Conservation (phyloP, 257 asterid species). For the Jacaranda mimosifolia region DNA sequence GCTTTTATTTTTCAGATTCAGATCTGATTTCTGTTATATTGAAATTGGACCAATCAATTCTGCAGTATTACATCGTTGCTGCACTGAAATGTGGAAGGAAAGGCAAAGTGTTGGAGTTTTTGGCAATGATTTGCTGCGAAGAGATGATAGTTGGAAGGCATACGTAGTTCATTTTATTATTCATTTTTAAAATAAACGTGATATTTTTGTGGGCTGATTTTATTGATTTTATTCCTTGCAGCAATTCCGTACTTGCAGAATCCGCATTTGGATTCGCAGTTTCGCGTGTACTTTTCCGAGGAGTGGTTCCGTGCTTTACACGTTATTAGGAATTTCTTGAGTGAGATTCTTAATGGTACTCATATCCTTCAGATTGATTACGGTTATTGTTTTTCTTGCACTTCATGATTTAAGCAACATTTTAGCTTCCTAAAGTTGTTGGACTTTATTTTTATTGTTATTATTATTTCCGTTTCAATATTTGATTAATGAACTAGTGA, state of each 20-base stretch:
- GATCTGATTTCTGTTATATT: constrained; percentile 50
- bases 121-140: constrained; percentile 74
- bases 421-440: constrained; percentile 3
- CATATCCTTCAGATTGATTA: constrained; percentile 77
- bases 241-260: too few relatives aligned
- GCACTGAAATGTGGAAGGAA: constrained; percentile 74
- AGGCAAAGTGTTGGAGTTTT: constrained; percentile 67
- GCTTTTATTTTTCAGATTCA: constrained; percentile 69
- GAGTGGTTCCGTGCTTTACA: constrained; percentile 88
- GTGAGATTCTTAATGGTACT: constrained; percentile 80
- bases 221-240: too few relatives aligned
- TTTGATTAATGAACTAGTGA: too few relatives aligned
- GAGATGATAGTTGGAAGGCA: constrained; percentile 88
- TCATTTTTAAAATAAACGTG: background rate
- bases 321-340: constrained; percentile 80
- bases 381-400: constrained; percentile 30
- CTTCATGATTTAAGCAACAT: constrained; percentile 3
- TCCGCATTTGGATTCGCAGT: constrained; percentile 77
- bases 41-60: constrained; percentile 67
- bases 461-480: background rate
- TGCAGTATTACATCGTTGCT: constrained; percentile 75
- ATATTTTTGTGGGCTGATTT: too few relatives aligned
- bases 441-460: background rate
- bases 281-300: constrained; percentile 76
- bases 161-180: constrained; percentile 50